These are phyloP conservation scores for Nemania sp. DNA, from an alignment of 2,329 filamentous ascomycete species.

Conservation along the genomic window DNA sequence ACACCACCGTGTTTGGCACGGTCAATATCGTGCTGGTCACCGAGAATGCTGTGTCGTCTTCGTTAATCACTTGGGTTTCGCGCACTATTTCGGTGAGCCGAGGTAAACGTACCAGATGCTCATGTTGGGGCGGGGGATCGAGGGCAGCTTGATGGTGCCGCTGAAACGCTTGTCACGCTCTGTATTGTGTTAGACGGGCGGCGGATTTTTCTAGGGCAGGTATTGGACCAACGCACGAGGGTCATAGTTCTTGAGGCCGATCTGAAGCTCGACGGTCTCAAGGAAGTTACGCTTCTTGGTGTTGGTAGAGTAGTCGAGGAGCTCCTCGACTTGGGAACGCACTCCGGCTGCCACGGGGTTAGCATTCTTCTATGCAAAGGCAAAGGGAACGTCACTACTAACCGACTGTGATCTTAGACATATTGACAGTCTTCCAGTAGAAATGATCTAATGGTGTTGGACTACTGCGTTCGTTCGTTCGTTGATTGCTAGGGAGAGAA, in stretches of 20 bases:
- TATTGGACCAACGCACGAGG: slow-evolving; percentile 59
- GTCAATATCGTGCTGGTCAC: slow-evolving; percentile 96
- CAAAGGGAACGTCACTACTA: slow-evolving; percentile 46
- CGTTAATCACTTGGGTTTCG: slow-evolving; percentile 1
- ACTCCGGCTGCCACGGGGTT: slow-evolving; percentile 54
- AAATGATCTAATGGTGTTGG: slow-evolving; percentile 81
- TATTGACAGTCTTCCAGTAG: slow-evolving; percentile 90
- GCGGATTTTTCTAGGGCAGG: background rate
- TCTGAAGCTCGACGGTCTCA: slow-evolving; percentile 88
- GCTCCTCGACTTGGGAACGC: slow-evolving; percentile 78
- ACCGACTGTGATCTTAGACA: slow-evolving; percentile 89
- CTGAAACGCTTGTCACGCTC: slow-evolving; percentile 99
- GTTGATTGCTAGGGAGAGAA: slow-evolving; percentile 28
- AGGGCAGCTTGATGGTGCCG: slow-evolving; percentile 95
- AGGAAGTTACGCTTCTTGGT: slow-evolving; percentile 99
- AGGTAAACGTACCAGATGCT: slow-evolving; percentile 43
- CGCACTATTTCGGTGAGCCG: background rate
- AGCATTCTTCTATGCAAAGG: slow-evolving; percentile 34
- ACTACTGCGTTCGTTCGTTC: slow-evolving; percentile 56
- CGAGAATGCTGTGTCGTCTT: slow-evolving; percentile 61
- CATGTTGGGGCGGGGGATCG: slow-evolving; percentile 82
- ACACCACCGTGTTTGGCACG: slow-evolving; percentile 99
- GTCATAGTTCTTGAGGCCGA: slow-evolving; percentile 99
- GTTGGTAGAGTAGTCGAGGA: slow-evolving; percentile 94
- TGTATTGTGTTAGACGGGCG: slow-evolving; percentile 22